Base-by-base conservation (phyloP, 805 yeast species). In the Komagataella pastoris region DNA sequence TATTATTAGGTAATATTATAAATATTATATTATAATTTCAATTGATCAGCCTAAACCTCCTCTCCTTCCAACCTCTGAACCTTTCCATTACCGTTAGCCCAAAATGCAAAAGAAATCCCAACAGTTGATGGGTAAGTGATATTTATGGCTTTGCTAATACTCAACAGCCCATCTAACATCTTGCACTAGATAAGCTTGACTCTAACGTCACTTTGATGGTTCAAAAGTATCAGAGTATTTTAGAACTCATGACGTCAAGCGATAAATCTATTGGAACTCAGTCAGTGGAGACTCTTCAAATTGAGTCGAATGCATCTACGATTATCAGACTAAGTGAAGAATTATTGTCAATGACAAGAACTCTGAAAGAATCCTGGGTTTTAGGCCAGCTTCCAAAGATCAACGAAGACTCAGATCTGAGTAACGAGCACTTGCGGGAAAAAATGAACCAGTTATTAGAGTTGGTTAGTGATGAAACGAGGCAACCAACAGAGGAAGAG, bases 321-420 rank as follows among this genome's bases (percentile, higher is more conserved):
- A 76, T 79, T 2, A 70, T 78, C 7, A 63, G 81, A 51, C 64
- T 77, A 14, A 72, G 79, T 46, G 80, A 79, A 55, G 83, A 79
- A 52, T 62, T 79, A 44, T 61, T 79, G 12, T 59, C 71, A 1
- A 68, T 79, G 1, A 75, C 81, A 1, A 61, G 79, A 47, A 68
- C 70, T 0, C 61, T 79, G 48, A 74, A 75, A 56, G 83, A 79
- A 59, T 69, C 75, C 3, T 79, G 83, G 84, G 73, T 78, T 46
- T 61, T 79, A 51, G 82, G 81, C 2, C 76, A 79, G 21, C 65
- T 77, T 51, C 75, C 75, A 45, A 70, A 68, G 12, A 51, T 53
- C 4, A 48, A 53, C 4, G 53, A 50, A 14, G 57, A 55, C 8
- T 59, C 52, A n/a, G 57, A 50, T 4, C 48, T 46, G 51, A 54